Evolutionary conservation across 1,139 yeast species (phyloP).

Genomic region (Taiozyma sp.): DNA sequence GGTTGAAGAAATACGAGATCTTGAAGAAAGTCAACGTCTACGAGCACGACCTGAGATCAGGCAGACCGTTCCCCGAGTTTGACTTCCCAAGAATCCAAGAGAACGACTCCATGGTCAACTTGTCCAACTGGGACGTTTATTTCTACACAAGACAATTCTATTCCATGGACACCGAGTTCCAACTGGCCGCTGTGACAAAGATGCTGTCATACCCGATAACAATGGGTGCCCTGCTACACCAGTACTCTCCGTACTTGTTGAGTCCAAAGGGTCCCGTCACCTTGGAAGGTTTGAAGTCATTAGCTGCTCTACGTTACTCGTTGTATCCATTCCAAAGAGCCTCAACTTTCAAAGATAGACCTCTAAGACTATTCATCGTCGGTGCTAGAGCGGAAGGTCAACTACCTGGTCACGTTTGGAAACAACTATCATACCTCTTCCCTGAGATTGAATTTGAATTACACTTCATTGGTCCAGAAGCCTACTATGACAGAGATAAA

Average conservation of each 20-base stretch:
- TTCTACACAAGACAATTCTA: constrained; percentile 90
- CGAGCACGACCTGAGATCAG: constrained; percentile 93
- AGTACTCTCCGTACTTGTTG: constrained; percentile 76
- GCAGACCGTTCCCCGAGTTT: constrained; percentile 91
- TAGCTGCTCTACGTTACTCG: constrained; percentile 88
- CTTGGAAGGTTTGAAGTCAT: constrained; percentile 86
- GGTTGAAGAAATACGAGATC: constrained; percentile 58
- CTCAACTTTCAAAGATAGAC: constrained; percentile 71
- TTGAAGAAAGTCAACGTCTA: constrained; percentile 85
- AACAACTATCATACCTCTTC: constrained; percentile 81
- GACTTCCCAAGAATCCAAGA: constrained; percentile 85
- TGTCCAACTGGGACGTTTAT: constrained; percentile 87
- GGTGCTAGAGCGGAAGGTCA: constrained; percentile 95
- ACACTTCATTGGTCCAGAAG: constrained; percentile 93
- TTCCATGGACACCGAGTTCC: constrained; percentile 96
- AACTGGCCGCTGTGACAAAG: constrained; percentile 91
- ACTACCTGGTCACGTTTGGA: constrained; percentile 95
- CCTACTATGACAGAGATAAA: constrained; percentile 65
- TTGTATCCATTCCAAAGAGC: constrained; percentile 69
- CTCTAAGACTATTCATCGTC: constrained; percentile 81
- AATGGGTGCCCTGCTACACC: constrained; percentile 78
- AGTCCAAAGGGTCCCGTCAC: constrained; percentile 86
- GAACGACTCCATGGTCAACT: constrained; percentile 70
- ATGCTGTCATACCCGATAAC: constrained; percentile 92
- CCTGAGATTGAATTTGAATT: constrained; percentile 81